A percentile compares a stretch with the other conserved stretches of the same genome.
Conservation (phyloP, 257 asterid genomes). For the Fraxinus pennsylvanica region DNA sequence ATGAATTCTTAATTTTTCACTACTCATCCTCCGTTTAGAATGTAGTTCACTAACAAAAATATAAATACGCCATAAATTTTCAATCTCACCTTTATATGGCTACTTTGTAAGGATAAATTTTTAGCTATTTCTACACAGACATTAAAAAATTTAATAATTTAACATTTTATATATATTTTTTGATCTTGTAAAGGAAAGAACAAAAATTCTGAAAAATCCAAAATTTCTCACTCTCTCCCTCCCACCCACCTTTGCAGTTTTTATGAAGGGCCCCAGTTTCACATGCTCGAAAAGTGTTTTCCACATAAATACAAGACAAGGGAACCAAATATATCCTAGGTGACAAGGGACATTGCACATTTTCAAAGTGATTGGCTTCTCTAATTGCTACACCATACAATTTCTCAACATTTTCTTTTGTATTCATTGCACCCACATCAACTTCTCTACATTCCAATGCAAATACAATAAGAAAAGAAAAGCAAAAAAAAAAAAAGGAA, state of each 20-base stretch:
- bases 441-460: background rate
- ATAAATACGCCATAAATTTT: too few species aligned
- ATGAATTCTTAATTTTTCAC: too few species aligned
- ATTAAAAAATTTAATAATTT: too few species aligned
- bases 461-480: background rate
- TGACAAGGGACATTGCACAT: slow-evolving; percentile 7
- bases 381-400: slow-evolving; percentile 13
- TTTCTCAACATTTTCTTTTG: background rate
- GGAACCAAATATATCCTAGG: background rate
- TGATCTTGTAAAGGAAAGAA: background rate
- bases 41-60: too few species aligned
- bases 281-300: slow-evolving; percentile 17
- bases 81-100: too few species aligned
- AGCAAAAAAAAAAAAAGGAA: too few species aligned
- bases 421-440: slow-evolving; percentile 18
- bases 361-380: background rate
- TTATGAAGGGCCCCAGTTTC: slow-evolving; percentile 21
- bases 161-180: too few species aligned
- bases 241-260: background rate
- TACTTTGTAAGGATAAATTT: too few species aligned
- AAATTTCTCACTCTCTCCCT: background rate
- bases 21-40: too few species aligned
- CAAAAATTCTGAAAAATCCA: background rate
- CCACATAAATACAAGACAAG: slow-evolving; percentile 15
- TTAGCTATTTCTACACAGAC: too few species aligned